phyloP scores from a whole-genome alignment of 345 rosid genomes.

The Eucalyptus cloeziana region DNA sequence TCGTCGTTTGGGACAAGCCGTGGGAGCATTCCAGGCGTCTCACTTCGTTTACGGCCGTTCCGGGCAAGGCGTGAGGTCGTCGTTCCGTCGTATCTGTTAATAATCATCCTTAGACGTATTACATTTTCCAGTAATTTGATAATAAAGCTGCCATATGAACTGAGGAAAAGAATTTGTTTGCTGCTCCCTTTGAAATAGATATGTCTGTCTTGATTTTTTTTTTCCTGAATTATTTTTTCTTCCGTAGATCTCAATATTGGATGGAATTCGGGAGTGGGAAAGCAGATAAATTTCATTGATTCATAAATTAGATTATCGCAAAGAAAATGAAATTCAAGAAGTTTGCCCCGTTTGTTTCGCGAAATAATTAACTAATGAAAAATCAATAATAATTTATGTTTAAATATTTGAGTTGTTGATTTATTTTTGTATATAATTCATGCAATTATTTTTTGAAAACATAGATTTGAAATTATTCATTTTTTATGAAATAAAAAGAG shows the following conservation, averaged over 20 bases:
- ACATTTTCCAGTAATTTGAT: not conserved
- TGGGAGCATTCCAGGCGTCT: slow-evolving; percentile 31
- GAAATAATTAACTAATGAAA: accelerated
- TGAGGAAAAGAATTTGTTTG: not conserved
- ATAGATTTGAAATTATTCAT: not conserved
- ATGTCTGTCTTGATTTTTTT: accelerated
- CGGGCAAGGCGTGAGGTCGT: not conserved
- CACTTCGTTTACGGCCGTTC: slow-evolving; percentile 23
- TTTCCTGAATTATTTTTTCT: not conserved
- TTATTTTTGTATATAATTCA: not conserved
- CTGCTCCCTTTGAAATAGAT: not conserved
- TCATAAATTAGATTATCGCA: accelerated
- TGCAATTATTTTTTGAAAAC: not conserved
- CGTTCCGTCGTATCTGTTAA: accelerated
- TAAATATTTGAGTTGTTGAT: not conserved
- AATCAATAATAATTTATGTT: not conserved
- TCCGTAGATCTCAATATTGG: not conserved
- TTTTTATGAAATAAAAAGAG: accelerated
- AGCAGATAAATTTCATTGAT: not conserved
- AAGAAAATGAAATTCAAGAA: accelerated
- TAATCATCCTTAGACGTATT: not conserved
- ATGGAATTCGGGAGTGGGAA: not conserved
- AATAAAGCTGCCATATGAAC: accelerated
- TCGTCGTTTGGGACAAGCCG: slow-evolving; percentile 37
- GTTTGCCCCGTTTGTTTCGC: accelerated